These are phyloP conservation scores for Capronia coronata DNA, from an alignment of 2,329 filamentous ascomycete genomes.

Conservation along the genomic window DNA sequence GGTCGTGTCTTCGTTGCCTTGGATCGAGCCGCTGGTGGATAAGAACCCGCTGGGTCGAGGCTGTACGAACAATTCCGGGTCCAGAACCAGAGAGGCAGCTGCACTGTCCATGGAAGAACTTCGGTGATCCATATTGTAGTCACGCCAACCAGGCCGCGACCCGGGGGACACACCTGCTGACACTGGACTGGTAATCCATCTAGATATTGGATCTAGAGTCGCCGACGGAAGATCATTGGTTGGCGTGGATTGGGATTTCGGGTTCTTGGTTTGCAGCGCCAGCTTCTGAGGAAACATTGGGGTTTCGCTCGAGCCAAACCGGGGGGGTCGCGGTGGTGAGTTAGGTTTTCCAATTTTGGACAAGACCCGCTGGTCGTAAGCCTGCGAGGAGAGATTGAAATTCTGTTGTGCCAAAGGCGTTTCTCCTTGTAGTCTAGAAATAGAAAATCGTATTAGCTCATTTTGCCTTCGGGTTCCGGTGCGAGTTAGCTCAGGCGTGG, in stretches of 20 bases:
- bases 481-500: conserved; percentile 4
- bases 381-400: conserved; percentile 54
- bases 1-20: conserved; percentile 44
- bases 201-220: conserved; percentile 21
- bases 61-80: conserved; percentile 37
- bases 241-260: conserved; percentile 15
- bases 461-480: too few relatives aligned
- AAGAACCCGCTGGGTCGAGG: conserved; percentile 36
- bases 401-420: conserved; percentile 52
- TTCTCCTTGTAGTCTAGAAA: conserved; percentile 52
- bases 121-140: conserved; percentile 36
- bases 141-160: conserved; percentile 37
- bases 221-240: conserved; percentile 20
- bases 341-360: conserved; percentile 57
- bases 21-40: conserved; percentile 45
- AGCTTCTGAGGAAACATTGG: conserved; percentile 34
- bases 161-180: conserved; percentile 39
- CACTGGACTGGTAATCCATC: conserved; percentile 38
- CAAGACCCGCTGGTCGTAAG: conserved; percentile 56
- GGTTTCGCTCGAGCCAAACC: conserved; percentile 31
- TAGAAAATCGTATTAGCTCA: conserved; percentile 15
- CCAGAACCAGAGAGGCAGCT: conserved; percentile 35
- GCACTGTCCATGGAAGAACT: conserved; percentile 42
- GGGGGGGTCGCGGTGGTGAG: conserved; percentile 46
- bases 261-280: conserved; percentile 25